Percentiles rank a stretch among this genome's conserved stretches.
Evolutionary conservation across 164 flowering plant species (phyloP).

Genomic region (Piper betle): DNA sequence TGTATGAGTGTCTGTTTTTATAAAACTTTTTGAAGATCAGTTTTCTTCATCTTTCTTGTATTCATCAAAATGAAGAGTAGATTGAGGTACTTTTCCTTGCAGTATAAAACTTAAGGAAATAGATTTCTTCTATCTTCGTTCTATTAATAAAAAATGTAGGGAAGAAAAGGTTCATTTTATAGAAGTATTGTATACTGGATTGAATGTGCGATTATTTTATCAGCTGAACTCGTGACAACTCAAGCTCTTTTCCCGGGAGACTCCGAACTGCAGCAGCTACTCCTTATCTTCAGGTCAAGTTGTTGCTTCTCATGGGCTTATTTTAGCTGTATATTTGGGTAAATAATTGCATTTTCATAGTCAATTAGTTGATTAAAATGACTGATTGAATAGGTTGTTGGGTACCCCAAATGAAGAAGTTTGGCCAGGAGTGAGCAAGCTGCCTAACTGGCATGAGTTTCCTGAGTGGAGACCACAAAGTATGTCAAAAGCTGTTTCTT

Average conservation of each 20-base stretch:
- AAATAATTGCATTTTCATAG: not conserved
- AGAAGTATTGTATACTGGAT: not conserved
- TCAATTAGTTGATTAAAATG: not conserved
- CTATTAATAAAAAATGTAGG: no score
- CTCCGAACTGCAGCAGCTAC: constrained; percentile 87
- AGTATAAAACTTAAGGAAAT: no score
- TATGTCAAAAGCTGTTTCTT: constrained; percentile 54
- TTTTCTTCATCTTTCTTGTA: no score
- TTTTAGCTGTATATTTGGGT: not conserved
- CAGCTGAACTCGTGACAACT: constrained; percentile 77
- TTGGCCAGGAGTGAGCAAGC: constrained; percentile 84
- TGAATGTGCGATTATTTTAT: not conserved
- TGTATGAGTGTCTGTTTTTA: no score
- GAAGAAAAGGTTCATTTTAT: no score
- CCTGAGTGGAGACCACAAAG: constrained; percentile 77
- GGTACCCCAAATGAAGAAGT: constrained; percentile 83
- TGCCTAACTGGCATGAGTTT: constrained; percentile 79
- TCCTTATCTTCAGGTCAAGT: constrained; percentile 73
- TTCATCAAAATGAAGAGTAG: no score
- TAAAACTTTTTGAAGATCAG: no score
- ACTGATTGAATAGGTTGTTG: constrained; percentile 34
- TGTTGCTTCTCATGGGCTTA: no score
- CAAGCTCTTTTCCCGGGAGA: constrained; percentile 83
- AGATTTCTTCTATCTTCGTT: no score
- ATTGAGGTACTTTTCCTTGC: no score